These are phyloP conservation scores for Paraconiothyrium brasiliense DNA, from an alignment of 2,329 filamentous ascomycete species.

Conservation along the genomic window DNA sequence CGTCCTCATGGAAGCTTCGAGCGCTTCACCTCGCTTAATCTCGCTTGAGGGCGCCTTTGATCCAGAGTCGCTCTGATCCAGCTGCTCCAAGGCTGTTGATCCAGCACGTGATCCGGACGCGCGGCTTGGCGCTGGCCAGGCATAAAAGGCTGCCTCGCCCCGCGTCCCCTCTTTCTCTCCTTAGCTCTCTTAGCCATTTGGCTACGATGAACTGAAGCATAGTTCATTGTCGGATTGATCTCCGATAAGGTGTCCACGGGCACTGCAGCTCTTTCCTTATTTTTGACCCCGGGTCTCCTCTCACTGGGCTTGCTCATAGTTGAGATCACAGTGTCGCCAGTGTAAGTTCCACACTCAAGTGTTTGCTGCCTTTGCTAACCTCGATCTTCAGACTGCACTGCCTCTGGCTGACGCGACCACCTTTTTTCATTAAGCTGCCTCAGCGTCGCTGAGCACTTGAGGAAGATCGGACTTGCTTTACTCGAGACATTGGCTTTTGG, in stretches of 20 bases:
- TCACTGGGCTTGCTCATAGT: slow-evolving; percentile 11
- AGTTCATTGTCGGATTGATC: neutral
- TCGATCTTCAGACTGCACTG: neutral
- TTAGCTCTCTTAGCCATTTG: neutral
- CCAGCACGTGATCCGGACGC: too few relatives aligned
- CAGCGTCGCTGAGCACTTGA: slow-evolving; percentile 4
- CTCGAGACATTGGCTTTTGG: too few relatives aligned
- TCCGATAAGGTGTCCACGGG: neutral
- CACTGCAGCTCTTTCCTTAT: neutral
- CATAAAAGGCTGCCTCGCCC: neutral
- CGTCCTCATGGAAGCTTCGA: too few relatives aligned
- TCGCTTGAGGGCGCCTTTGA: too few relatives aligned
- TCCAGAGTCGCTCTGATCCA: too few relatives aligned
- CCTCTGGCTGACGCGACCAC: slow-evolving; percentile 1
- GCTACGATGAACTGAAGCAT: neutral
- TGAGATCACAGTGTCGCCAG: slow-evolving; percentile 8
- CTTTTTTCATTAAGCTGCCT: slow-evolving; percentile 9
- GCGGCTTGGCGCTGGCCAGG: too few relatives aligned
- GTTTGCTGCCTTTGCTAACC: too few relatives aligned
- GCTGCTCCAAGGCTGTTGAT: too few relatives aligned
- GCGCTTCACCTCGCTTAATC: too few relatives aligned
- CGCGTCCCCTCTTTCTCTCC: neutral
- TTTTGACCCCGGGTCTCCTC: slow-evolving; percentile 1
- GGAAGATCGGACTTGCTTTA: neutral
- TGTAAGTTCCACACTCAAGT: neutral